Evolutionary conservation across 106 monocot species (phyloP), one percentile per base, ranked within the genome.

Genomic region (Acorus calamus): DNA sequence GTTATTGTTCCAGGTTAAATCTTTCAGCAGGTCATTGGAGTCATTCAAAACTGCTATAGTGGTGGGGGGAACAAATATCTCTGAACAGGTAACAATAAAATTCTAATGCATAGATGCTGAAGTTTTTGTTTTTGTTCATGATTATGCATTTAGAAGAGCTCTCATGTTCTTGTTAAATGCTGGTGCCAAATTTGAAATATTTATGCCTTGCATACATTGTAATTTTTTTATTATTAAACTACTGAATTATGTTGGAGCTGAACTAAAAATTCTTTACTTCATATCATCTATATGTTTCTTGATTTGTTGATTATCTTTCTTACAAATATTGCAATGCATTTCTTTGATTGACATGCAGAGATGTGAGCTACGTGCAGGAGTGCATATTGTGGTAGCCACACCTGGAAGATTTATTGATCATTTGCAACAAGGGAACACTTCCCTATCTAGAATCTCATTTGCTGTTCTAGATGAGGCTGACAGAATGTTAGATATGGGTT

Each of bases 341-440:
- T 55, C 12, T 0, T 67, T 62, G 49, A 52, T 73, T 45, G 13
- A 64, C 42, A 69, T 50, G 52, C 74, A 84, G 84, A 84, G 80
- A 49, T 74, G 73, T 60, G 80, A 80, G 64, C 63, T 84, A 68
- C 55, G 80, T 11, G 61, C 76, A 64, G 84, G 80, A 48, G 80
- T 84, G 53, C 84, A 80, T 66, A 73, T 84, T 74, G 77, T 84
- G 57, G 84, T 84, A 64, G 84, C 84, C 53, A 80, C 84, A 14
- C 84, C 84, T 49, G 84, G 84, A 69, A 70, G 84, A 66, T 77
- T 84, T 66, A 80, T 84, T 63, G 84, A 84, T 80, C 84, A 84
- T 70, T 59, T 84, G 58, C 84, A 84, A 61, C 84, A 84, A 74
- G 77, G 84, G 57, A 84, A 80, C 14, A 80, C 84, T 7, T 84